Evolutionary conservation across 2,329 filamentous ascomycete genomes (phyloP).

Genomic region (Chaetothyriales sp.): DNA sequence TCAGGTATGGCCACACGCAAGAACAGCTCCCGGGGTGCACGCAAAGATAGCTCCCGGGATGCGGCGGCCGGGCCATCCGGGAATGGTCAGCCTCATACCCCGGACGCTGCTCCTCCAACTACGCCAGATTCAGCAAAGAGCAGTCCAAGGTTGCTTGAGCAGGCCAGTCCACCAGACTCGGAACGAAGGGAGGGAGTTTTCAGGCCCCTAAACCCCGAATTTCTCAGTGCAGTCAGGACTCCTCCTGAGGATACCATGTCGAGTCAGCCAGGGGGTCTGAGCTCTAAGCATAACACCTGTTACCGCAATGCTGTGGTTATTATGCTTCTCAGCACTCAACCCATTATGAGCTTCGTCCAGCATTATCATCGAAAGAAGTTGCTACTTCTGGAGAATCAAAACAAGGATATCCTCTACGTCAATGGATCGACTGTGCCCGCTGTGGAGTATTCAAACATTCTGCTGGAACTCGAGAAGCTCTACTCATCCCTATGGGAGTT

Average conservation of each 20-base stretch:
- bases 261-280: background rate
- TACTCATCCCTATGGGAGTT: constrained; percentile 1
- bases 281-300: background rate
- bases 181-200: background rate
- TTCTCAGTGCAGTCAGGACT: background rate
- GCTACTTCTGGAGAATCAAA: constrained; percentile 1
- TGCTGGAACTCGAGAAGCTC: constrained; percentile 3
- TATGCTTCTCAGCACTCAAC: constrained; percentile 6
- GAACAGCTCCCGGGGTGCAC: too few relatives aligned
- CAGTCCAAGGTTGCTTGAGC: background rate
- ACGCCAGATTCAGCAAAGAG: background rate
- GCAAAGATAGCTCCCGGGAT: too few relatives aligned
- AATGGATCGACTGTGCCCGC: background rate
- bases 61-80: too few relatives aligned
- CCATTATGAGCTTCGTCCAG: constrained; percentile 9
- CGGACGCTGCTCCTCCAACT: background rate
- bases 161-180: background rate
- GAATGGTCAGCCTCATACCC: background rate
- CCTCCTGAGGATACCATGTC: background rate
- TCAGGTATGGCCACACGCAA: background rate
- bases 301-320: constrained; percentile 9
- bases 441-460: background rate
- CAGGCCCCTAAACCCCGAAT: background rate
- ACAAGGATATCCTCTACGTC: background rate
- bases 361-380: constrained; percentile 2